Conservation (phyloP, 2,329 filamentous ascomycete genomes). For the Capronia americana region DNA sequence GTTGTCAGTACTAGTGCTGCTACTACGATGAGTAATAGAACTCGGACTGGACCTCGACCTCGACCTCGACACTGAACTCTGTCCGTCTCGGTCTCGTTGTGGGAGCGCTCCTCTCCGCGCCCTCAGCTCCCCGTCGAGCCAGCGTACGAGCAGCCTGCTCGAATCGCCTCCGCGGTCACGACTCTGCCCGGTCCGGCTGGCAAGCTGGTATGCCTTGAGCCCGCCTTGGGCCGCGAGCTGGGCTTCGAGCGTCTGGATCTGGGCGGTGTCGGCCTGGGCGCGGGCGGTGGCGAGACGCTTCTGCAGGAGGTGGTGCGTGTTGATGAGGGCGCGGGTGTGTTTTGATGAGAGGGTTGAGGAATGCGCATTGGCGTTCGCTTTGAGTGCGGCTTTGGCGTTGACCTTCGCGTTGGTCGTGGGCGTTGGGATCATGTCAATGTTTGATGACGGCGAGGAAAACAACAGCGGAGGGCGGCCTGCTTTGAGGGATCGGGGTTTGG, state of each 20-base stretch:
- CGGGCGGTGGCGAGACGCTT: constrained; percentile 62
- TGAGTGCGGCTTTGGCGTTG: neutral
- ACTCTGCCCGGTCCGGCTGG: constrained; percentile 68
- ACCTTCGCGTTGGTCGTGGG: neutral
- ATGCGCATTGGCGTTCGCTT: neutral
- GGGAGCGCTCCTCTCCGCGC: constrained; percentile 12
- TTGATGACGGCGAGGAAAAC: constrained; percentile 3
- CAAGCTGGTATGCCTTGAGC: constrained; percentile 65
- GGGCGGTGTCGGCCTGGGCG: constrained; percentile 51
- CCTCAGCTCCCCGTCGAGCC: constrained; percentile 51
- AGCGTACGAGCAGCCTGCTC: constrained; percentile 64
- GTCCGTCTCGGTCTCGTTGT: neutral
- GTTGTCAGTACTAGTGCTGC: neutral
- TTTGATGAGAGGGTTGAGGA: constrained; percentile 54
- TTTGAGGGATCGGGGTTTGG: constrained; percentile 24
- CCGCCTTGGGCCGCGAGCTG: constrained; percentile 65
- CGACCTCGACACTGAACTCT: neutral
- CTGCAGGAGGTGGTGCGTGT: constrained; percentile 64
- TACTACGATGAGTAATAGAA: no score
- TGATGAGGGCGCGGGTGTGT: constrained; percentile 64
- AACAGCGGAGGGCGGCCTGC: constrained; percentile 33
- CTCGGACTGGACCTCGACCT: no score
- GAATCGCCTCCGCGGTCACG: constrained; percentile 68
- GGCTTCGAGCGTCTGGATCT: constrained; percentile 52
- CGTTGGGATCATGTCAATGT: neutral